phyloP scores from a whole-genome alignment of 345 rosid species.

The Eucalyptus guilfoylei region DNA sequence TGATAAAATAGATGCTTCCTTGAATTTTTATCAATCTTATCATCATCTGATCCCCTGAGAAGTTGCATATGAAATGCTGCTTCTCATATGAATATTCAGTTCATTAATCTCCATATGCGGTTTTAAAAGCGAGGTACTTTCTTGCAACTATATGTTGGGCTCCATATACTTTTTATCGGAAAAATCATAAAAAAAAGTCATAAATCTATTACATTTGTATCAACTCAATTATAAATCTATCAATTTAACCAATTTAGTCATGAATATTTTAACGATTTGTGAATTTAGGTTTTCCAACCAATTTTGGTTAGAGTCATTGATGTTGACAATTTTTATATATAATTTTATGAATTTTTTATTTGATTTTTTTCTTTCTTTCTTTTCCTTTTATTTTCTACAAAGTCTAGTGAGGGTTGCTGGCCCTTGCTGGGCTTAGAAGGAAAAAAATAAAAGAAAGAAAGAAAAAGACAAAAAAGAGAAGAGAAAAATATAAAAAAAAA shows the following conservation, averaged over 20 bases:
- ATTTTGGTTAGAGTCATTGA: background rate
- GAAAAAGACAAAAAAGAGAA: fast-evolving
- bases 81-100: background rate
- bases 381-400: too few species aligned
- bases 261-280: background rate
- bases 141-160: background rate
- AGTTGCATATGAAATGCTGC: background rate
- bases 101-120: background rate
- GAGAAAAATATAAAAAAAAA: too few species aligned
- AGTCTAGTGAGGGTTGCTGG: too few species aligned
- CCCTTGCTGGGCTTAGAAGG: too few species aligned
- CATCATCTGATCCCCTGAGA: background rate
- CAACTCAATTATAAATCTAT: background rate
- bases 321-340: background rate
- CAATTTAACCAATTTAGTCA: background rate
- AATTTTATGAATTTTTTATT: too few species aligned
- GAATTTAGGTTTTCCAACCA: background rate
- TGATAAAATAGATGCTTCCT: background rate
- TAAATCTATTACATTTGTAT: background rate
- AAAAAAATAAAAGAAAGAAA: too few species aligned
- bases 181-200: too few species aligned
- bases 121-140: background rate
- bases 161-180: background rate
- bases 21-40: background rate
- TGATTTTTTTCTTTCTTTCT: too few species aligned